Base-by-base conservation (phyloP, 202 grass and related monocot species). In the Panicum virgatum region DNA sequence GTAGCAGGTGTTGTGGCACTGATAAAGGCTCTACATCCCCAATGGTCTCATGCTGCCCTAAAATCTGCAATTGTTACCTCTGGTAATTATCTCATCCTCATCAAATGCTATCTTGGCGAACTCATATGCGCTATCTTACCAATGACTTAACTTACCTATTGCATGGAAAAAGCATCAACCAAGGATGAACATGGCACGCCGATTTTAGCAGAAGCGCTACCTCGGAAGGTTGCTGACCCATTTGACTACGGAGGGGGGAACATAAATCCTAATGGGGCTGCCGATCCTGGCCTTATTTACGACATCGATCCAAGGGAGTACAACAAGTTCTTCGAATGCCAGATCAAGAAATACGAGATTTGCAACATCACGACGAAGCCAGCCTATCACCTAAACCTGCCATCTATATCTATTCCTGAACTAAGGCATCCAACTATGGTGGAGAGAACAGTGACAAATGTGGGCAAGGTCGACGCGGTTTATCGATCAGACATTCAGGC, bases 21-120 rank as follows among this genome's bases (percentile, higher is more conserved):
- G 66, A 75, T 94, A 16, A 94, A 90, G 63, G 85, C 81, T 7
- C 9, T 89, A 38, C 90, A 86, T 76, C 86, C 86, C 42, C 25
- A 89, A 27, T 92, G 90, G 90, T 89, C 92, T 38, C 87, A 69
- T 1, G 69, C 89, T 64, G 92, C 92, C 43, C 67, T 91, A 13
- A 94, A 91, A 87, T 94, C 88, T 5, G 88, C 91, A 50, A 82
- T 94, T 22, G 43, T 94, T 18, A 94, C 92, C 20, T 87, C 88
- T 38, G 92, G 91, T 90, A 46, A 76, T 26, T 12, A n/a, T 40
- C 34, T 39, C 19, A 6, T 82, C 20, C 19, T n/a, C 19, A 53
- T 53, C 19, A n/a, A 53, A 53, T n/a, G 51, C 51, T 53, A 53
- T 53, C 0, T 53, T 0, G 7, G 19, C n/a, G 51, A 53, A 9